A percentile compares a stretch with the other conserved stretches of the same genome.
phyloP scores from a whole-genome alignment of 108 stramenopile species.

The Fragilaria radians region DNA sequence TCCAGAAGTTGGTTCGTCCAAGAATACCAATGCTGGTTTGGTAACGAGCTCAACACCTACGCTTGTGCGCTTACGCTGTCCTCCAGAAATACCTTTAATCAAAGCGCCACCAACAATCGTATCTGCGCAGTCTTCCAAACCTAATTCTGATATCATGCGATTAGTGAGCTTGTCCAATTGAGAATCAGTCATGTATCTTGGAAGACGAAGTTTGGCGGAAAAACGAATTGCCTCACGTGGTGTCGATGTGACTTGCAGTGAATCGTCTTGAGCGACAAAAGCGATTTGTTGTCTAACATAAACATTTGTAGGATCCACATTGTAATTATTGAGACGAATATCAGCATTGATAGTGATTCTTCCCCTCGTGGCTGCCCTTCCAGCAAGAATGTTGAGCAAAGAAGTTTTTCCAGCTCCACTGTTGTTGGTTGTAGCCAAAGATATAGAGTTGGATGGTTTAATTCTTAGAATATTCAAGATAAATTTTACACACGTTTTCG shows the following conservation, averaged over 20 bases:
- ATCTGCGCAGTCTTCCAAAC: slow-evolving; percentile 56
- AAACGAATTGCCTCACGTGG: slow-evolving; percentile 83
- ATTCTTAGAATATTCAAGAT: background rate
- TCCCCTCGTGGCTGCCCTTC: slow-evolving; percentile 37
- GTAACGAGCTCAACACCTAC: slow-evolving; percentile 75
- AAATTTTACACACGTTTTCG: background rate
- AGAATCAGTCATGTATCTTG: slow-evolving; percentile 40
- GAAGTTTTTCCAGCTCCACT: slow-evolving; percentile 65
- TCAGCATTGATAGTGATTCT: slow-evolving; percentile 40
- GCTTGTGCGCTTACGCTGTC: slow-evolving; percentile 66
- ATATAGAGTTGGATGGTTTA: background rate
- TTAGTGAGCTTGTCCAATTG: slow-evolving; percentile 52
- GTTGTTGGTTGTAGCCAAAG: background rate
- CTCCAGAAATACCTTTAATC: slow-evolving; percentile 69
- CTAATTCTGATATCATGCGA: slow-evolving; percentile 70
- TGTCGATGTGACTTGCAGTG: slow-evolving; percentile 69
- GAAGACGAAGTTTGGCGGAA: slow-evolving; percentile 72
- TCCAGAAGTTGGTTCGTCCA: slow-evolving; percentile 50
- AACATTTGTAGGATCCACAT: slow-evolving; percentile 61
- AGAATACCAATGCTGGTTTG: slow-evolving; percentile 56
- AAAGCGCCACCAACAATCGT: slow-evolving; percentile 62
- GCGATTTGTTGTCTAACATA: slow-evolving; percentile 68
- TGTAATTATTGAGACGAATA: slow-evolving; percentile 52
- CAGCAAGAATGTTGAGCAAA: slow-evolving; percentile 74
- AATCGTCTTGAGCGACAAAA: slow-evolving; percentile 84